A percentile compares a stretch with the other conserved stretches of the same genome.
These are phyloP conservation scores for Phoma sp. DNA, from an alignment of 2,329 filamentous ascomycete genomes.

Conservation along the genomic window DNA sequence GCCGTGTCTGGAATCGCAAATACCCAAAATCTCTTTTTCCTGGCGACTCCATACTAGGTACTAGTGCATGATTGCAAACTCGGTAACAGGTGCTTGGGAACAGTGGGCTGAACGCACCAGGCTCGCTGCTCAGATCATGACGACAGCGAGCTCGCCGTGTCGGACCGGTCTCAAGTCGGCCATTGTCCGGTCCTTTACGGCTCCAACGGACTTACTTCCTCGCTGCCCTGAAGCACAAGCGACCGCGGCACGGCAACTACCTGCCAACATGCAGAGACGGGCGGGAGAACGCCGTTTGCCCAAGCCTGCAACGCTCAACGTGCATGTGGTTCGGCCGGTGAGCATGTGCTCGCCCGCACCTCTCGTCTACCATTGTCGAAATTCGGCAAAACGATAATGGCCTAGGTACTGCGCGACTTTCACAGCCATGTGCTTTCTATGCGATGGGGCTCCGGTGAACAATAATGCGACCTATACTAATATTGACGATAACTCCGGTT, in stretches of 20 bases:
- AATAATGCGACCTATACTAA: neutral
- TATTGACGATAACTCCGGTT: slow-evolving; percentile 1
- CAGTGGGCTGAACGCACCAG: slow-evolving; percentile 23
- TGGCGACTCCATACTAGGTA: slow-evolving; percentile 21
- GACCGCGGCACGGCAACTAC: slow-evolving; percentile 33
- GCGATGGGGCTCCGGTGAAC: slow-evolving; percentile 5
- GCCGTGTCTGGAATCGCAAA: neutral
- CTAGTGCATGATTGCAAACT: slow-evolving; percentile 31
- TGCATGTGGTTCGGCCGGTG: slow-evolving; percentile 37
- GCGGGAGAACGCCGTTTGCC: slow-evolving; percentile 36
- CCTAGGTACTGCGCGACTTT: slow-evolving; percentile 5
- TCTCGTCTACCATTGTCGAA: neutral
- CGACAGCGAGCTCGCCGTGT: slow-evolving; percentile 32
- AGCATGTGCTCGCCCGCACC: slow-evolving; percentile 25
- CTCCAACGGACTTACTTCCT: slow-evolving; percentile 20
- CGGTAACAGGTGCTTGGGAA: slow-evolving; percentile 40
- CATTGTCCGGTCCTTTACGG: slow-evolving; percentile 18
- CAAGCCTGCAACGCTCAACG: slow-evolving; percentile 28
- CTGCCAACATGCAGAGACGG: slow-evolving; percentile 35
- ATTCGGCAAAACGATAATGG: slow-evolving; percentile 1
- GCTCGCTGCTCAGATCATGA: slow-evolving; percentile 40
- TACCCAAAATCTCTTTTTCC: slow-evolving; percentile 15
- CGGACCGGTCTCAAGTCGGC: slow-evolving; percentile 34
- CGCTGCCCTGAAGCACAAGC: slow-evolving; percentile 10
- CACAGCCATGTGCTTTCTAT: neutral